Conservation (phyloP, 441 rosid species). For the Jatropha podagrica region DNA sequence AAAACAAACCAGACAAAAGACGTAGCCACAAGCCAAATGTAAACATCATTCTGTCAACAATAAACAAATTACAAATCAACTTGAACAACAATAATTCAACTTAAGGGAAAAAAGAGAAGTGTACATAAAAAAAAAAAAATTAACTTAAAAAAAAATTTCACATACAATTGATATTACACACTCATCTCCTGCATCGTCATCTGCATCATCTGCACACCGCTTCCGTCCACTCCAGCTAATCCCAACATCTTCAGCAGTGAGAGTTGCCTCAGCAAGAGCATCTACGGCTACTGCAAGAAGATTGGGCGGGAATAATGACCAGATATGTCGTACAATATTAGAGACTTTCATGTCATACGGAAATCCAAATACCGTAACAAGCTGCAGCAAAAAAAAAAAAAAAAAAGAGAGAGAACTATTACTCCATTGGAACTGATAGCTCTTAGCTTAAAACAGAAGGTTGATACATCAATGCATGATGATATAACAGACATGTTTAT, state of each 20-base stretch:
- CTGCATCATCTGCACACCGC: conserved; percentile 36
- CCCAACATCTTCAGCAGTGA: conserved; percentile 58
- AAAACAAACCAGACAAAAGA: conserved; percentile 65
- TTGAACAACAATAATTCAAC: conserved; percentile 13
- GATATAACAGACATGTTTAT: not conserved
- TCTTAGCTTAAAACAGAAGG: conserved; percentile 11
- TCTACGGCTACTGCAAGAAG: conserved; percentile 59
- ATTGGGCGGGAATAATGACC: conserved; percentile 94
- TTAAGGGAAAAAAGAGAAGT: not conserved
- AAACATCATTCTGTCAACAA: conserved; percentile 64
- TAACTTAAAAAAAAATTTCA: conserved; percentile 8
- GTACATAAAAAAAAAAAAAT: not conserved
- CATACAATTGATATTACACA: conserved; percentile 80
- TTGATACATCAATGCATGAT: not conserved
- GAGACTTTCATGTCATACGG: conserved; percentile 43
- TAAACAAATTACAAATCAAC: conserved; percentile 21
- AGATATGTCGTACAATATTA: conserved; percentile 35
- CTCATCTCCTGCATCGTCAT: conserved; percentile 21
- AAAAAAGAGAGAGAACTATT: too few species aligned
- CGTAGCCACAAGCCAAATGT: conserved; percentile 61
- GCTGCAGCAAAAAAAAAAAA: conserved; percentile 38
- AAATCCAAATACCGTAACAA: conserved; percentile 51
- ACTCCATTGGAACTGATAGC: conserved; percentile 21
- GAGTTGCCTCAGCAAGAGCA: conserved; percentile 53
- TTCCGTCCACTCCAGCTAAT: conserved; percentile 73